Evolutionary conservation across 345 rosid species (phyloP).

Genomic region (Draba incana): DNA sequence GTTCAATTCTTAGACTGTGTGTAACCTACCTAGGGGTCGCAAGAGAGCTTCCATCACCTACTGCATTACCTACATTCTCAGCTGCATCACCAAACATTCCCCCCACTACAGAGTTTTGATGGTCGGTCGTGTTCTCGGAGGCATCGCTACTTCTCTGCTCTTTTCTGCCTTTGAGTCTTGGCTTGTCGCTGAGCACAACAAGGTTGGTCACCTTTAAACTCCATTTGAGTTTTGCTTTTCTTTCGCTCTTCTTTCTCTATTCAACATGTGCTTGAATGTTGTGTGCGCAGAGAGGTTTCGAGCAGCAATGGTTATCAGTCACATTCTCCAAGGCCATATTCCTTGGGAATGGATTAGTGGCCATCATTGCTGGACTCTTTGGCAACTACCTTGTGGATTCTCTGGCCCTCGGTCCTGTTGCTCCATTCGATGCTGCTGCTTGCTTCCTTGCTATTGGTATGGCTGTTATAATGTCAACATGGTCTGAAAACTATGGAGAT

Average conservation of each 20-base stretch:
- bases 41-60: conserved; percentile 71
- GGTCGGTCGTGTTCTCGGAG: conserved; percentile 76
- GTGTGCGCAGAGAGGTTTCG: conserved; percentile 58
- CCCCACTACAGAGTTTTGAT: conserved; percentile 68
- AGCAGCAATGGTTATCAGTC: conserved; percentile 69
- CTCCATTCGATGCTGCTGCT: conserved; percentile 79
- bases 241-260: not conserved
- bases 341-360: conserved; percentile 71
- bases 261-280: not conserved
- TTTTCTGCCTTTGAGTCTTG: conserved; percentile 84
- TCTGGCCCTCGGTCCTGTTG: conserved; percentile 61
- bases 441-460: conserved; percentile 73
- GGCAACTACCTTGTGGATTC: conserved; percentile 65
- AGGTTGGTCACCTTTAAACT: conserved; percentile 42
- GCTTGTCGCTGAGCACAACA: conserved; percentile 85
- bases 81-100: conserved; percentile 80
- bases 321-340: conserved; percentile 83
- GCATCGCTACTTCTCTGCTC: conserved; percentile 75
- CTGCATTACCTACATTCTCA: conserved; percentile 70
- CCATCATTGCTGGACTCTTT: conserved; percentile 65
- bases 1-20: not conserved
- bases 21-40: conserved; percentile 53
- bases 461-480: conserved; percentile 58
- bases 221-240: not conserved
- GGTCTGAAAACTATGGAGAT: conserved; percentile 74